Base-by-base conservation (phyloP, 2,329 filamentous ascomycete species). In the Aspergillus nomiae region DNA sequence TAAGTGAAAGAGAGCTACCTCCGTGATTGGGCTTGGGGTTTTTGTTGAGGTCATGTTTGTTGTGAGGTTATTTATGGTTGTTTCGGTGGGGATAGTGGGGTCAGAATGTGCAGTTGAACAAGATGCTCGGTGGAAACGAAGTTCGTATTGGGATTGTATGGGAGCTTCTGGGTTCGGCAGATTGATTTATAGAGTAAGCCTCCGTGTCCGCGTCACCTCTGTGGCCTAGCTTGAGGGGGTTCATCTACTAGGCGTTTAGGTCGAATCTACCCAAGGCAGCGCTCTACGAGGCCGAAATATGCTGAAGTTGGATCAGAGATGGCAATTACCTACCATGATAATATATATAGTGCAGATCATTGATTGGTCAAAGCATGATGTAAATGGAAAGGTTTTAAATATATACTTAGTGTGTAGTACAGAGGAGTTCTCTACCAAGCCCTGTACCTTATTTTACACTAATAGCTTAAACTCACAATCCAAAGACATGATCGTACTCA, bases 1-100 rank as follows among this genome's bases (percentile, higher is more conserved):
- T 34, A 82, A 69, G 24, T 72, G 77, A 7, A 83, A 74, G 41
- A 80, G 76, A 3, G 81, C 81, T 45, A 84, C 66, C 68, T 84
- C 81, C n/a, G 81, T 83, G 58, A 81, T 34, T 21, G 51, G 51
- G 14, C 30, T 12, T 19, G 24, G 2, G 10, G 28, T 14, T 36
- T 19, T 8, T 16, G 10, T 24, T 21, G 51, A 3, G 10, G n/a
- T 10, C 51, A 54, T 54, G 3, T n/a, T 36, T 24, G 26, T n/a
- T 10, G 8, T 24, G 11, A 16, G 7, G n/a, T 19, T 36, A 2
- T 1, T 4, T 21, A 3, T 34, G 30, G 26, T 50, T 28, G 1
- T 7, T 10, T 16, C 2, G 21, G 6, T 9, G 26, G 4, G 6
- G 8, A 12, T 28, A 24, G 16, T 24, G 21, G 21, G 8, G 45